These are phyloP conservation scores for Cladorrhinum sp. DNA, from an alignment of 2,329 filamentous ascomycete species.

Conservation along the genomic window DNA sequence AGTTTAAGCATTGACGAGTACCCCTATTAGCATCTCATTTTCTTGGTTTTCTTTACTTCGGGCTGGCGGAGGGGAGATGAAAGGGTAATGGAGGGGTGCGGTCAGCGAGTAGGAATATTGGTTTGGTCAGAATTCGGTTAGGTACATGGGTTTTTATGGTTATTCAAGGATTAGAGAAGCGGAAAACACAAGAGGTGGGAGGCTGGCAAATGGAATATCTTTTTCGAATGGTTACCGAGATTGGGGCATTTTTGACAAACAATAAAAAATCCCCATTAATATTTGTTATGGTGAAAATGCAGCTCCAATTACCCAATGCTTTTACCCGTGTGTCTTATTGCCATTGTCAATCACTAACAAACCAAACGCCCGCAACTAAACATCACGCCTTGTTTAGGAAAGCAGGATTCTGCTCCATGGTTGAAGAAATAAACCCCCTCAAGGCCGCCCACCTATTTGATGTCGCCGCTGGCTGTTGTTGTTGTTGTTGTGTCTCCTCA, in stretches of 20 bases:
- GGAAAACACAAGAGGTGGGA: not conserved
- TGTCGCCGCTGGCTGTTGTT: slow-evolving; percentile 36
- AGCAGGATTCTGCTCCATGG: slow-evolving; percentile 83
- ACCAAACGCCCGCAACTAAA: not conserved
- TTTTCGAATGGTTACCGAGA: not conserved
- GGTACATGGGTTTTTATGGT: not conserved
- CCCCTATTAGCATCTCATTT: not conserved
- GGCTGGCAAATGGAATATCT: not conserved
- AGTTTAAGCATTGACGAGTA: not conserved
- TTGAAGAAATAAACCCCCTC: slow-evolving; percentile 78
- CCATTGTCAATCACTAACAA: no score
- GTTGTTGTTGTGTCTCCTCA: slow-evolving; percentile 16
- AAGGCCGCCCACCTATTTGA: slow-evolving; percentile 74
- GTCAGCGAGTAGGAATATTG: no score
- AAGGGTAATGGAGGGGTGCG: no score
- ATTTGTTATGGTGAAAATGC: no score
- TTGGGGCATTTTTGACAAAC: not conserved
- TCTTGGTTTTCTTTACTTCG: no score
- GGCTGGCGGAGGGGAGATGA: no score
- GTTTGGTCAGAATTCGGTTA: not conserved
- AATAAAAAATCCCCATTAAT: not conserved
- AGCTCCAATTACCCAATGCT: no score
- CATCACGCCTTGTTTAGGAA: slow-evolving; percentile 47
- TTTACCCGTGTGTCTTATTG: no score
- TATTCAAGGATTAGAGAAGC: not conserved